Percentiles rank a stretch among this genome's conserved stretches.
Evolutionary conservation across 1,139 yeast species (phyloP).

Genomic region (Diutina scorzettiae): DNA sequence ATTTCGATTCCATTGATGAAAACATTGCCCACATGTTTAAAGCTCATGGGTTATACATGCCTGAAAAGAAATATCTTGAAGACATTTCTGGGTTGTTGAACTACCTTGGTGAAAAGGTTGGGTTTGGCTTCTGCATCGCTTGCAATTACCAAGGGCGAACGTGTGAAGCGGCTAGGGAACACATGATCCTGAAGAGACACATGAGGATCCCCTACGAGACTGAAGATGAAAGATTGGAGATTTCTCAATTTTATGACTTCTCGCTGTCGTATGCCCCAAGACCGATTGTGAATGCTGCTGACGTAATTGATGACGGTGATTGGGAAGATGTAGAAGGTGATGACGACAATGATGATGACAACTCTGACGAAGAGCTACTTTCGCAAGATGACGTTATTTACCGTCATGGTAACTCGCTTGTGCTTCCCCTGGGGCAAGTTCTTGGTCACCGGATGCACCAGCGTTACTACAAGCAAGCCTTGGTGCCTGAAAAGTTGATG

Average conservation of each 20-base stretch:
- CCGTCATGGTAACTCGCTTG: slow-evolving; percentile 3
- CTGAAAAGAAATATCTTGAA: slow-evolving; percentile 60
- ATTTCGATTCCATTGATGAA: slow-evolving; percentile 36
- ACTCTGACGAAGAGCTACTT: not conserved
- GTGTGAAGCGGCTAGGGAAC: slow-evolving; percentile 82
- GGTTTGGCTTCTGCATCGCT: slow-evolving; percentile 74
- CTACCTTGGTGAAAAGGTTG: slow-evolving; percentile 73
- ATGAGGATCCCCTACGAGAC: slow-evolving; percentile 82
- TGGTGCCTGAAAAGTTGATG: slow-evolving; percentile 10
- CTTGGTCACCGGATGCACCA: slow-evolving; percentile 7
- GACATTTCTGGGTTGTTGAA: slow-evolving; percentile 62
- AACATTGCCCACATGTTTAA: slow-evolving; percentile 56
- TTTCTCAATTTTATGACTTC: slow-evolving; percentile 82
- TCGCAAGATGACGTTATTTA: not conserved
- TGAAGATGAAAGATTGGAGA: slow-evolving; percentile 66
- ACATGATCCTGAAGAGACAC: slow-evolving; percentile 77
- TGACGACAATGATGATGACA: not conserved
- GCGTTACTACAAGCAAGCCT: slow-evolving; percentile 31
- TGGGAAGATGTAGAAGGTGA: slow-evolving; percentile 6
- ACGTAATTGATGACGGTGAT: slow-evolving; percentile 8
- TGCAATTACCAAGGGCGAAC: slow-evolving; percentile 79
- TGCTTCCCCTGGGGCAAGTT: slow-evolving; percentile 5
- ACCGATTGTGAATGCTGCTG: slow-evolving; percentile 10
- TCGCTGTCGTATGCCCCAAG: slow-evolving; percentile 39
- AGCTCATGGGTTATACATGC: slow-evolving; percentile 74